Base-by-base conservation (phyloP, 352 stramenopile species). In the Phytophthora ramorum region DNA sequence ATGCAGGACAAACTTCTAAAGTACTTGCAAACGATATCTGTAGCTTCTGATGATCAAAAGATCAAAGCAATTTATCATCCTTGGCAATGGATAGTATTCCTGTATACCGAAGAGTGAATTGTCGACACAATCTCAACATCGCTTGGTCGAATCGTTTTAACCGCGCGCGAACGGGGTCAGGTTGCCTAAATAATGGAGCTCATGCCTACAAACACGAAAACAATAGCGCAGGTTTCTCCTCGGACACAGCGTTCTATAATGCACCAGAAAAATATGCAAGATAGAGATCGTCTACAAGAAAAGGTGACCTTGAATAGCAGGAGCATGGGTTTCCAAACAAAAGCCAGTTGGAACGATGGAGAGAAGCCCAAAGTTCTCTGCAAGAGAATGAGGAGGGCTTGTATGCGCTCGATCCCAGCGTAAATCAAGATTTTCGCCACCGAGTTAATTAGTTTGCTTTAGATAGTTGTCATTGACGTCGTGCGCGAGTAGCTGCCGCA, bases 281-380 rank as follows among this genome's bases (percentile, higher is more conserved):
- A 69, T 73, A 19, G 46, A 61, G 10, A 63, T 64, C 13, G 66
- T 56, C 69, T 56, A 78, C 22, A 72, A 20, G 35, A 80, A 64
- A 7, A 80, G 22, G 4, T 58, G 51, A 2, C 50, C 43, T 38
- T 80, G 69, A 17, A 80, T 37, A 17, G 44, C 37, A 10, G 38
- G 22, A 3, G 22, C 17, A 5, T 80, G 66, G 0, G 30, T 65
- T 48, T 83, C 72, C 8, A 81, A 54, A 19, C 66, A 43, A 83
- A 79, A 1, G 58, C 75, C 7, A 84, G 44, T 32, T 71, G 54
- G 28, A 70, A 72, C 3, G 72, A 9, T 17, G 63, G 55, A 3
- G 51, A 64, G 34, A 69, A 71, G 2, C 50, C 60, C 7, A 81
- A 72, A 24, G 43, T 54, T 0, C 40, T 22, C 34, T 67, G 52